Base-by-base conservation (phyloP, 169 alveolate species). In the Cryptosporidium meleagridis region DNA sequence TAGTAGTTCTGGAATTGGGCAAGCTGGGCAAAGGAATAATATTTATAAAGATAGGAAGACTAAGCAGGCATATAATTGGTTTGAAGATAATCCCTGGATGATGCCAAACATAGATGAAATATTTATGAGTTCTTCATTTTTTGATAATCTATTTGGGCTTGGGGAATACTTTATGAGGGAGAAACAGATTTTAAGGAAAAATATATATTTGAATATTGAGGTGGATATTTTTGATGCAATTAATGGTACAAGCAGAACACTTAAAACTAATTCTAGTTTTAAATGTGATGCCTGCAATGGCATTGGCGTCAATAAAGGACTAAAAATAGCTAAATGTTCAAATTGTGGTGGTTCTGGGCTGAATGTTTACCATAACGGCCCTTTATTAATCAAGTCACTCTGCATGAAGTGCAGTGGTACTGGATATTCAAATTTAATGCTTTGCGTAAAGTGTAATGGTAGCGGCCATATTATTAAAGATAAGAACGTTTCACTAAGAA, bases 1-100 rank as follows among this genome's bases (percentile, higher is more conserved):
- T 92, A 98, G 96, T 87, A 92, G 93, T 89, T 94, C 96, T 53
- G 98, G 98, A 65, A 95, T 94, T 95, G 93, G 95, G 41, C 95
- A 97, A 26, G 96, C 94, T 69, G 96, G 93, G 31, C 84, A 73
- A 70, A 80, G 70, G 23, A 70, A 80, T 33, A 59, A 69, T 89
- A 85, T 84, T 16, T 62, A 67, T 31, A 70, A 69, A 31, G 87
- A 93, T 10, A 92, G 91, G 12, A 73, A 75, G 18, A 91, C 89
- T 31, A 92, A 91, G n/a, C 59, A 92, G 29, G 91, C 84, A 73
- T 23, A 23, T 23, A 29, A 18, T 31, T 21, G 7, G 31, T 73
- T 73, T 12, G 31, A 21, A 31, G 96, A 94, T 91, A 91, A 95
- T 0, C 93, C 96, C 1, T 95, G 95, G 92, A 91, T 92, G 95